Percentiles rank a stretch among this genome's conserved stretches.
Evolutionary conservation across 441 rosid species (phyloP).

Genomic region (Melastoma candidum): DNA sequence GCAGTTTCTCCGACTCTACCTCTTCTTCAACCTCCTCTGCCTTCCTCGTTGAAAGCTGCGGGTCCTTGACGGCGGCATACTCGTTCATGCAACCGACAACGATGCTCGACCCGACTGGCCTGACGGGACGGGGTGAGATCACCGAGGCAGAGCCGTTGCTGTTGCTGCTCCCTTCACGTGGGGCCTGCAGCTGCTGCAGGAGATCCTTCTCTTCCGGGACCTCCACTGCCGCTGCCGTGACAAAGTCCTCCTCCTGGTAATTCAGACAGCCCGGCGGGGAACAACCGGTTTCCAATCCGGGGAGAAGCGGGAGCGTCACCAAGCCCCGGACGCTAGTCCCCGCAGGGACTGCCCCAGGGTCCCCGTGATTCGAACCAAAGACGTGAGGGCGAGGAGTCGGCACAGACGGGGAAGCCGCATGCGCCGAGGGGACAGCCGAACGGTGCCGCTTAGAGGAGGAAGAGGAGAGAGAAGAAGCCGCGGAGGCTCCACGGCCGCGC

Average conservation of each 20-base stretch:
- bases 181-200: conserved; percentile 50
- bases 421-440: conserved; percentile 3
- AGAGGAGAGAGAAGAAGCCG: conserved; percentile 31
- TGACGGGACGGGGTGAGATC: conserved; percentile 58
- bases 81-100: conserved; percentile 50
- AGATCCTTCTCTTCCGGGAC: conserved; percentile 57
- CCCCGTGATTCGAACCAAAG: conserved; percentile 16
- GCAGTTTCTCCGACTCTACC: conserved; percentile 57
- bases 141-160: conserved; percentile 11
- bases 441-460: conserved; percentile 37
- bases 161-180: conserved; percentile 12
- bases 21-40: conserved; percentile 71
- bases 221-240: conserved; percentile 15
- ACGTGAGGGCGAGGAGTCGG: conserved; percentile 25
- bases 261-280: conserved; percentile 12
- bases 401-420: conserved; percentile 6
- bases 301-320: conserved; percentile 73
- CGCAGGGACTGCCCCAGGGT: conserved; percentile 4
- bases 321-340: conserved; percentile 24
- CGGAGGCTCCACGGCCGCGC: conserved; percentile 38
- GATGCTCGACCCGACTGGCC: conserved; percentile 71
- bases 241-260: too few species aligned
- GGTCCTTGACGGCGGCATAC: conserved; percentile 7
- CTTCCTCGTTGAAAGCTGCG: conserved; percentile 21
- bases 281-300: conserved; percentile 10